Conservation (phyloP, 148 eudicot species). For the Nyssa sinensis region DNA sequence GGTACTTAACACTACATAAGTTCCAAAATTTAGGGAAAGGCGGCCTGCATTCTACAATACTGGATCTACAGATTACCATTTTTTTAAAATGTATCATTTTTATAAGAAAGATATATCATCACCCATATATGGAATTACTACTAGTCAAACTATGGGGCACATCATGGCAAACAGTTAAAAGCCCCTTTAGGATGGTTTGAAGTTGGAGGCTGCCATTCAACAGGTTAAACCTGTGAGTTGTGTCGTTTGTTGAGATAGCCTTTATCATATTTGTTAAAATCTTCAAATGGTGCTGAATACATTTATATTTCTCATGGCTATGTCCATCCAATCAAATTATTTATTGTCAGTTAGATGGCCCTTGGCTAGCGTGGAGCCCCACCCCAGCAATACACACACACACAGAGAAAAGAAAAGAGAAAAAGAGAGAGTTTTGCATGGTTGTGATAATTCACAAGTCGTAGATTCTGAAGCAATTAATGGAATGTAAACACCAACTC, state of each 20-base stretch:
- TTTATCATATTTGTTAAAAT: neutral
- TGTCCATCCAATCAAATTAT: conserved; percentile 4
- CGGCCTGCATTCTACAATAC: neutral
- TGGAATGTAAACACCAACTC: neutral
- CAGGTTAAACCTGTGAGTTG: neutral
- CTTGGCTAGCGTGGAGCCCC: too few species aligned
- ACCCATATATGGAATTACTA: neutral
- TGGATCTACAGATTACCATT: neutral
- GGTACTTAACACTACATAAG: conserved; percentile 40
- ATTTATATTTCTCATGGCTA: neutral
- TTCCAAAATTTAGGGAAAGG: neutral
- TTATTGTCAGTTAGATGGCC: too few species aligned
- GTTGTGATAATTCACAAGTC: neutral
- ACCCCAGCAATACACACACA: too few species aligned
- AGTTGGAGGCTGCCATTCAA: conserved; percentile 10
- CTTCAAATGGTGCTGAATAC: neutral
- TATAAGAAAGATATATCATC: neutral
- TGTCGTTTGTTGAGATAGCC: neutral
- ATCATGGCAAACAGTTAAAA: neutral
- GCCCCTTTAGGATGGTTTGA: neutral
- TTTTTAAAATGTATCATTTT: neutral
- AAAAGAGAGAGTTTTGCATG: neutral
- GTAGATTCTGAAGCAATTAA: neutral
- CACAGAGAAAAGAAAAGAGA: too few species aligned
- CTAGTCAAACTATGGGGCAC: neutral